A percentile compares a stretch with the other conserved stretches of the same genome.
Conservation (phyloP, 495 filamentous ascomycete genomes). For the Aspergillus hancockii region DNA sequence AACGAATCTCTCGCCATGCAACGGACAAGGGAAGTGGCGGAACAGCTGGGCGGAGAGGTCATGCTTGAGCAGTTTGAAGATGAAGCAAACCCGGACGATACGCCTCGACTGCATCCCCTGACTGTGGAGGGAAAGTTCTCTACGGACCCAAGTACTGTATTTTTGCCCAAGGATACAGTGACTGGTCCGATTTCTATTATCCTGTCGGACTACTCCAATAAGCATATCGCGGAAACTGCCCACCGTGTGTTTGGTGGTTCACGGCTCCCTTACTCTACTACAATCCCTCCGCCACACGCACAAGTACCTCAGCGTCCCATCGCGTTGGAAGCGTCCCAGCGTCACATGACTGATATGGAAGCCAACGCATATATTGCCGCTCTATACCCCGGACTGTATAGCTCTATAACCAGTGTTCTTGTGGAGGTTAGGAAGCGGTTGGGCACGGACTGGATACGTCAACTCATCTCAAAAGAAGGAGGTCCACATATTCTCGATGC, state of each 20-base stretch:
- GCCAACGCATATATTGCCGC: constrained; percentile 80
- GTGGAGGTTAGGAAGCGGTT: constrained; percentile 85
- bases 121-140: constrained; percentile 64
- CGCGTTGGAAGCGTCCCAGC: constrained; percentile 66
- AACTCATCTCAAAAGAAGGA: constrained; percentile 63
- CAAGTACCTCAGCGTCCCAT: constrained; percentile 66
- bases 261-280: constrained; percentile 70
- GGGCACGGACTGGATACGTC: constrained; percentile 75
- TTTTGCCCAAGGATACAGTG: constrained; percentile 64
- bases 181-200: constrained; percentile 66
- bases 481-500: constrained; percentile 83
- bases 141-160: constrained; percentile 69
- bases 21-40: constrained; percentile 46
- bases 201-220: constrained; percentile 64
- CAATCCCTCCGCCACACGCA: constrained; percentile 51
- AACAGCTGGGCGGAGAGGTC: constrained; percentile 49
- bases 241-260: constrained; percentile 71
- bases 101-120: constrained; percentile 58
- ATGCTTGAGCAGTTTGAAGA: constrained; percentile 49
- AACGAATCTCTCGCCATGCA: constrained; percentile 36
- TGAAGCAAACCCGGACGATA: constrained; percentile 49
- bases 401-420: constrained; percentile 68
- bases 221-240: constrained; percentile 71
- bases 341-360: constrained; percentile 79
- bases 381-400: constrained; percentile 79